Evolutionary conservation across 306 rosid genomes (phyloP).

Genomic region (Dalbergia cultrata): DNA sequence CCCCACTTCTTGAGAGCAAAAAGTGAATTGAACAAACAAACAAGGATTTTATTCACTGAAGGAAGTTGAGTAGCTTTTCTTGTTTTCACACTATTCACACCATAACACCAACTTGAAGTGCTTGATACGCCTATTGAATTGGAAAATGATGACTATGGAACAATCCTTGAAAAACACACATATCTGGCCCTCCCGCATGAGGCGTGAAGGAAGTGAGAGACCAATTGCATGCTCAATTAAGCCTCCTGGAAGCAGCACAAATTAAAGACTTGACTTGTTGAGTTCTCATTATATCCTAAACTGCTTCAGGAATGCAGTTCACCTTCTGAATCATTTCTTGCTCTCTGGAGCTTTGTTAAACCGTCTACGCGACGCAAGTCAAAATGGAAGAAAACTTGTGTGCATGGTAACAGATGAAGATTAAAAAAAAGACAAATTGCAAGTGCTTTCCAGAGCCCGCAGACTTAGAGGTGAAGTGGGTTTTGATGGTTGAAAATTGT

Average conservation of each 20-base stretch:
- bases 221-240: conserved; percentile 8
- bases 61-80: background rate
- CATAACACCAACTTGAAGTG: background rate
- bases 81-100: background rate
- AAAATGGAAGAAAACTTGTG: conserved; percentile 9
- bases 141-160: conserved; percentile 28
- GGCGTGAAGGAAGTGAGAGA: background rate
- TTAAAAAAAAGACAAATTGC: background rate
- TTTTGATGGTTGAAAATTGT: conserved; percentile 16
- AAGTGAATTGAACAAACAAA: background rate
- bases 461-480: conserved; percentile 25
- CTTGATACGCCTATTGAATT: conserved; percentile 44
- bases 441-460: conserved; percentile 26
- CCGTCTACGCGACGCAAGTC: conserved; percentile 24
- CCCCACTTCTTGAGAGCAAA: conserved; percentile 4
- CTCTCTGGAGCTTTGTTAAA: conserved; percentile 19
- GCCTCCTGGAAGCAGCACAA: background rate
- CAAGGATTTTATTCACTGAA: conserved; percentile 2
- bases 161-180: conserved; percentile 9
- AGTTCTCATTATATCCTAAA: conserved; percentile 30
- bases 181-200: too few relatives aligned
- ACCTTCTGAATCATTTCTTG: conserved; percentile 14
- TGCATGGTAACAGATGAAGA: conserved; percentile 6
- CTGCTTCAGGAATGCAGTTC: background rate
- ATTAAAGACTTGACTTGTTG: conserved; percentile 37